phyloP scores from a whole-genome alignment of 768 basidiomycete species.

The Solioccasus polychromus region DNA sequence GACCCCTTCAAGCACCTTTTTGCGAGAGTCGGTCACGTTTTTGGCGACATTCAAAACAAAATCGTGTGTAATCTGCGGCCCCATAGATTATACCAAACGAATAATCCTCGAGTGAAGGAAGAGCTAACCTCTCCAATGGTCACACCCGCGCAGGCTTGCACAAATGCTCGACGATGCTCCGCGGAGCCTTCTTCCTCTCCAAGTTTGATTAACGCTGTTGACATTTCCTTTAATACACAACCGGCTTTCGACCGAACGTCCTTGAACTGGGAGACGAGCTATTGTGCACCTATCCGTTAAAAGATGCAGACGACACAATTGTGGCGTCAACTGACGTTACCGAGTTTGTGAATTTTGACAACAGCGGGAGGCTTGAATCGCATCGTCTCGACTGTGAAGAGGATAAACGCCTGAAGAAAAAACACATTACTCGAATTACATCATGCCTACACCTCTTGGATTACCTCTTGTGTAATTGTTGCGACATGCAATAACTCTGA shows the following conservation, averaged over 20 bases:
- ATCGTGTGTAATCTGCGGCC: conserved; percentile 59
- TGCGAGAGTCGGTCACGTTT: conserved; percentile 65
- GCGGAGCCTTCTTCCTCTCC: conserved; percentile 50
- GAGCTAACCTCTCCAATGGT: conserved; percentile 34
- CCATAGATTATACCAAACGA: background rate
- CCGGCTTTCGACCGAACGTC: conserved; percentile 52
- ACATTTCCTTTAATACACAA: conserved; percentile 55
- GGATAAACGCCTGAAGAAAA: conserved; percentile 59
- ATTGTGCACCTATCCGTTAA: conserved; percentile 5
- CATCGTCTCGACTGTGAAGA: conserved; percentile 65
- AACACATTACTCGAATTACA: conserved; percentile 7
- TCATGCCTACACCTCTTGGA: too few relatives aligned
- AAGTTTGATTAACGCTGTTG: conserved; percentile 45
- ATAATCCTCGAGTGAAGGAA: background rate
- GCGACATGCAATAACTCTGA: conserved; percentile 69
- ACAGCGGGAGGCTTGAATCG: conserved; percentile 72
- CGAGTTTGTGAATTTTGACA: conserved; percentile 71
- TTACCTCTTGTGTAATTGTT: conserved; percentile 72
- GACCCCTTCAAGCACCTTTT: conserved; percentile 67
- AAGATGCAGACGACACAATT: background rate
- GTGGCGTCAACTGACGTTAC: conserved; percentile 46
- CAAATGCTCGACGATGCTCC: conserved; percentile 51
- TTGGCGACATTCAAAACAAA: conserved; percentile 60
- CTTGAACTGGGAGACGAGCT: conserved; percentile 72
- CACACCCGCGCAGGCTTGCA: conserved; percentile 48